Evolutionary conservation across 345 rosid genomes (phyloP).

Genomic region (Boechera stricta): DNA sequence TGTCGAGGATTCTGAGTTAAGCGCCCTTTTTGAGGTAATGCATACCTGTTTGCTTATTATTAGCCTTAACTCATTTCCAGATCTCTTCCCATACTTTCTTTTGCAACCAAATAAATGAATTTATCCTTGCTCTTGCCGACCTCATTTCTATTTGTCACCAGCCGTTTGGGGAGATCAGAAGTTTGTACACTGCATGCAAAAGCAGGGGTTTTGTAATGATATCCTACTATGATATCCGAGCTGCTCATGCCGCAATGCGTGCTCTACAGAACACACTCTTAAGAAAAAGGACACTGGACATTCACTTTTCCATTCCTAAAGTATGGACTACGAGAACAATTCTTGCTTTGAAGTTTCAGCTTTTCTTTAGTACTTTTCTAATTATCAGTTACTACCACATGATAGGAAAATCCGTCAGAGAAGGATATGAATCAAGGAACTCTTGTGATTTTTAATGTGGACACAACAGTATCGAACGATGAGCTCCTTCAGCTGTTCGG

Average conservation of each 20-base stretch:
- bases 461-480: slow-evolving; percentile 82
- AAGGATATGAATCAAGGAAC: slow-evolving; percentile 97
- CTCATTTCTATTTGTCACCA: slow-evolving; percentile 43
- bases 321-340: slow-evolving; percentile 44
- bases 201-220: slow-evolving; percentile 98
- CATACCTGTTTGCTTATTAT: neutral
- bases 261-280: slow-evolving; percentile 90
- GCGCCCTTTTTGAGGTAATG: slow-evolving; percentile 84
- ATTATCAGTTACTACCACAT: slow-evolving; percentile 32
- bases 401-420: slow-evolving; percentile 92
- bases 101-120: neutral
- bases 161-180: slow-evolving; percentile 96
- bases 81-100: neutral
- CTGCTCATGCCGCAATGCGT: slow-evolving; percentile 93
- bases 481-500: slow-evolving; percentile 83
- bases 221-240: slow-evolving; percentile 91
- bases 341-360: slow-evolving; percentile 3
- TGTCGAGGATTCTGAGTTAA: slow-evolving; percentile 87
- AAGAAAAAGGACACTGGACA: slow-evolving; percentile 86
- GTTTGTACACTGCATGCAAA: slow-evolving; percentile 91
- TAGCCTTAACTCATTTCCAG: neutral
- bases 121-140: slow-evolving; percentile 15
- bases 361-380: slow-evolving; percentile 3
- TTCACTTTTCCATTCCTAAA: slow-evolving; percentile 98
- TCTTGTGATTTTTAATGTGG: slow-evolving; percentile 91